phyloP scores from a whole-genome alignment of 768 basidiomycete genomes.

The Tulasnella sp. region DNA sequence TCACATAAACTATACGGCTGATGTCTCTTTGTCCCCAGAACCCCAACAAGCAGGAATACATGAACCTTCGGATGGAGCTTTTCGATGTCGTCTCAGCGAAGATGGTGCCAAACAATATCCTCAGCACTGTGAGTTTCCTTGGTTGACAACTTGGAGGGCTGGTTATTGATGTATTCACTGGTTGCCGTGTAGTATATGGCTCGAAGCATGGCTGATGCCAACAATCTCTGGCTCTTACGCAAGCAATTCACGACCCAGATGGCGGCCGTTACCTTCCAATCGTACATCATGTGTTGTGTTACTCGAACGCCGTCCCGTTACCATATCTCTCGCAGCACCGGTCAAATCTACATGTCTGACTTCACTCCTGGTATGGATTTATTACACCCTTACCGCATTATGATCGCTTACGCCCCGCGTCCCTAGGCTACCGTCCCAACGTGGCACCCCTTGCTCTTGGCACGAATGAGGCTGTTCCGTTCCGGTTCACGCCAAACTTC shows the following conservation, averaged over 20 bases:
- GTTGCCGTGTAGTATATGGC: conserved; percentile 70
- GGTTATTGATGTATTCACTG: neutral
- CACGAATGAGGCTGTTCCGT: conserved; percentile 83
- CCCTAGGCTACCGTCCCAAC: conserved; percentile 31
- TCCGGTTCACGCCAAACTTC: conserved; percentile 95
- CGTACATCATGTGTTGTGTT: conserved; percentile 74
- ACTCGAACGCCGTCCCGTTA: conserved; percentile 79
- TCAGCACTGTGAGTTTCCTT: conserved; percentile 57
- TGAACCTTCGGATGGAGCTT: conserved; percentile 70
- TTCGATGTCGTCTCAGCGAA: conserved; percentile 82
- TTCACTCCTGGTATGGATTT: conserved; percentile 62
- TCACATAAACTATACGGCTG: neutral
- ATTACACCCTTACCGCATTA: neutral
- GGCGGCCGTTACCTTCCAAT: conserved; percentile 85
- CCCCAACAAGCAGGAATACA: conserved; percentile 41
- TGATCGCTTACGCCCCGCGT: neutral
- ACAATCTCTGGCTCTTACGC: conserved; percentile 91
- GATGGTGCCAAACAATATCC: conserved; percentile 80
- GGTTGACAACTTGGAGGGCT: neutral
- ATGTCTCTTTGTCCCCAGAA: conserved; percentile 6
- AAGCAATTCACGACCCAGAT: conserved; percentile 93
- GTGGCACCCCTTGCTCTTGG: conserved; percentile 51
- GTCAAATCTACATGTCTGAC: conserved; percentile 88
- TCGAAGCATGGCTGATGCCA: conserved; percentile 70
- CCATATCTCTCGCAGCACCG: conserved; percentile 82